phyloP scores from a whole-genome alignment of 495 filamentous ascomycete species.

The Umbilicaria muhlenbergii region DNA sequence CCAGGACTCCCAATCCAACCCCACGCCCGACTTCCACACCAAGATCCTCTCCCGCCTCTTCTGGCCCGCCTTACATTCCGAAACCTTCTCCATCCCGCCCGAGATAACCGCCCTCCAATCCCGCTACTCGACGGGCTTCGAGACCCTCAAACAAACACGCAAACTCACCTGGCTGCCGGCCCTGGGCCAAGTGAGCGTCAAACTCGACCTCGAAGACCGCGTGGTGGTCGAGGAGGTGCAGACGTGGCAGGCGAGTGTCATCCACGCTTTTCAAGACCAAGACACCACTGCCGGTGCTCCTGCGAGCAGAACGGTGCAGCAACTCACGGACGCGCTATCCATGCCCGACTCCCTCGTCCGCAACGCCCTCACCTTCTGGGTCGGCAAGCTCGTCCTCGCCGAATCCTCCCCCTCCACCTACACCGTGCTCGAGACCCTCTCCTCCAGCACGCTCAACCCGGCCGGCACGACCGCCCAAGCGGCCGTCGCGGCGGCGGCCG shows the following conservation, averaged over 20 bases:
- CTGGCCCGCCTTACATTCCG: constrained; percentile 75
- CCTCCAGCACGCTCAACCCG: constrained; percentile 26
- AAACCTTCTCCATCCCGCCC: constrained; percentile 55
- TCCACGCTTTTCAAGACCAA: constrained; percentile 63
- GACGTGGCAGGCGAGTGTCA: constrained; percentile 80
- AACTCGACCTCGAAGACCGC: constrained; percentile 72
- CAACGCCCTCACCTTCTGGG: constrained; percentile 76
- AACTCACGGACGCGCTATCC: constrained; percentile 47
- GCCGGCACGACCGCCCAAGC: constrained; percentile 25
- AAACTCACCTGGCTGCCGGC: constrained; percentile 81
- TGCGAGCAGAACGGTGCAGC: constrained; percentile 36
- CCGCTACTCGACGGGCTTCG: constrained; percentile 62
- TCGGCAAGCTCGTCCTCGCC: constrained; percentile 57
- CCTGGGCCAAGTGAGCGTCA: constrained; percentile 64
- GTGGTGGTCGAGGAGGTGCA: constrained; percentile 56
- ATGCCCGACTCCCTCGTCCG: constrained; percentile 67
- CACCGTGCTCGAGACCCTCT: constrained; percentile 47
- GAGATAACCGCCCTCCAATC: constrained; percentile 47
- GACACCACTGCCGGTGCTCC: constrained; percentile 19
- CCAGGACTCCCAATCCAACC: neutral
- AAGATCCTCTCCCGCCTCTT: constrained; percentile 87
- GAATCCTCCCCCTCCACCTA: constrained; percentile 38
- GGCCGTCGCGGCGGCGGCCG: constrained; percentile 29
- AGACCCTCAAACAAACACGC: constrained; percentile 58
- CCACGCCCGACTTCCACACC: constrained; percentile 42